These are phyloP conservation scores for Hexamita inflata DNA, from an alignment of 208 protist genomes.

Conservation along the genomic window DNA sequence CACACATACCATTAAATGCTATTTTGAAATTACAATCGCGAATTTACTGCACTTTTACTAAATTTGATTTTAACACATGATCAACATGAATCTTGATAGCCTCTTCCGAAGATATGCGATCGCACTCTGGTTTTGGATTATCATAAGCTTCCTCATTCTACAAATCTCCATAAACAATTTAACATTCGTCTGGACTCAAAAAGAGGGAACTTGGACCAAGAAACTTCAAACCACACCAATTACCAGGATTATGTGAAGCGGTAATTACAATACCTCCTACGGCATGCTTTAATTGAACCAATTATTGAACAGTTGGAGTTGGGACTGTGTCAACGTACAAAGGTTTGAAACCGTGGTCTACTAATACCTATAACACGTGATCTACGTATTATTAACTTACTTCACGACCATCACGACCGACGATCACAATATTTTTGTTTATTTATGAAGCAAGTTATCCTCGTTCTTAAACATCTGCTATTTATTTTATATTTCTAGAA, in stretches of 20 bases:
- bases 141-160: constrained; percentile 10
- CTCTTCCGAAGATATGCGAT: background rate
- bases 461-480: too few relatives aligned
- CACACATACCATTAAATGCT: constrained; percentile 49
- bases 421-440: background rate
- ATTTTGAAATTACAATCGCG: constrained; percentile 42
- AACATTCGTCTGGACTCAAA: constrained; percentile 44
- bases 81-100: background rate
- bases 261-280: constrained; percentile 55
- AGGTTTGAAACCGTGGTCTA: constrained; percentile 40
- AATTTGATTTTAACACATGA: constrained; percentile 40
- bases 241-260: constrained; percentile 50
- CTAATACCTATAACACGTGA: constrained; percentile 30
- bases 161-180: too few relatives aligned
- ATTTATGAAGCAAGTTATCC: too few relatives aligned
- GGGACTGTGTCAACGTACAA: constrained; percentile 52
- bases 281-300: constrained; percentile 39
- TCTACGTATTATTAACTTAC: background rate
- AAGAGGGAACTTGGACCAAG: constrained; percentile 55
- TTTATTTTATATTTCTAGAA: too few relatives aligned
- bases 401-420: background rate
- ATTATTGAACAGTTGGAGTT: constrained; percentile 57
- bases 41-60: constrained; percentile 42
- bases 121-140: background rate
- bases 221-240: constrained; percentile 60